Conservation (phyloP, 2,329 filamentous ascomycete genomes). For the Hymenoscyphus scutula region DNA sequence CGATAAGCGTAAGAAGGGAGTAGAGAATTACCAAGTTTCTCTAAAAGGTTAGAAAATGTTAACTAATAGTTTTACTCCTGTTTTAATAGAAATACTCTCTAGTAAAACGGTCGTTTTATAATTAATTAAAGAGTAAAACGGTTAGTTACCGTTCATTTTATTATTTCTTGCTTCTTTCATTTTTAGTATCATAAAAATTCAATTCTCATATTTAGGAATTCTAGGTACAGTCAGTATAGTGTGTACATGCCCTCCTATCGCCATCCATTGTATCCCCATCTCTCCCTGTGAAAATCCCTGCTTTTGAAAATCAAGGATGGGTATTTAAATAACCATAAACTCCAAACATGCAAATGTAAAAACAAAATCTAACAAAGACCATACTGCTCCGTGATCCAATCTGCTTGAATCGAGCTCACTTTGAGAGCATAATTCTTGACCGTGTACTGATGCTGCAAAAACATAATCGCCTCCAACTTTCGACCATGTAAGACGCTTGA, state of each 20-base stretch:
- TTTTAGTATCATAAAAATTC: not conserved
- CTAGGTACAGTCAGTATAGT: not conserved
- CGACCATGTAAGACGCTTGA: conserved; percentile 60
- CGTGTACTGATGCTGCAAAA: conserved; percentile 64
- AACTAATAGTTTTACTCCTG: no score
- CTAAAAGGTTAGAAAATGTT: no score
- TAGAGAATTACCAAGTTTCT: no score
- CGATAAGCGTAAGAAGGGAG: no score
- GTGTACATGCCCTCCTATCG: not conserved
- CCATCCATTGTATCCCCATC: not conserved
- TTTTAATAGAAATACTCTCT: no score
- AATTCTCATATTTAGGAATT: not conserved
- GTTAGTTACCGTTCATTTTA: no score
- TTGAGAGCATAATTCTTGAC: conserved; percentile 66
- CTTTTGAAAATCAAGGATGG: not conserved
- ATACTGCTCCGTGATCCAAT: conserved; percentile 49
- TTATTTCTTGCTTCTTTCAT: not conserved
- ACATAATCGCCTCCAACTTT: conserved; percentile 67
- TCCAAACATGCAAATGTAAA: not conserved
- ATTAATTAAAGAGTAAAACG: no score
- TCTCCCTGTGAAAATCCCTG: not conserved
- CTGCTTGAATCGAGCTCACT: conserved; percentile 58
- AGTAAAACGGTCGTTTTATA: no score
- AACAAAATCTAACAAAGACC: conserved; percentile 13
- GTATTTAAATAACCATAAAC: not conserved